Base-by-base conservation (phyloP, 805 yeast genomes). In the Yarrowia divulgata region DNA sequence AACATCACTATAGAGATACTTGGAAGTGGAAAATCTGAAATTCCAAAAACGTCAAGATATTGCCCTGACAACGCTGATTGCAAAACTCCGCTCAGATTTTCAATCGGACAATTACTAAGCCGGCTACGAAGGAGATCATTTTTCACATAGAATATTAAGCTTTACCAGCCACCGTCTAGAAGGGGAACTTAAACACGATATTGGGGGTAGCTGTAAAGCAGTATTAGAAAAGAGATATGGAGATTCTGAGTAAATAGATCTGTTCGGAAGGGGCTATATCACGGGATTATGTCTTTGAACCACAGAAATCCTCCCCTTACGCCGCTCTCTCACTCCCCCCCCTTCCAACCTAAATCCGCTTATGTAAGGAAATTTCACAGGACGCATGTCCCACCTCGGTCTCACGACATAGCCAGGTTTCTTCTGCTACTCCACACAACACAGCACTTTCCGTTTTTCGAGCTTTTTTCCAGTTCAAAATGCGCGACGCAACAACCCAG, bases 401-500 rank as follows among this genome's bases (percentile, higher is more conserved):
- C 12, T 50, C 55, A 50, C 39, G 57, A 34, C 40, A 9, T 23
- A 23, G 29, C 3, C 29, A 8, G 6, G 40, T 32, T 43, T 52
- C 58, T 52, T 52, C 19, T 18, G 19, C 58, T 23, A 23, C 29
- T 35, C 60, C 34, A 54, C 60, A 54, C 60, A 39, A 39, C 60
- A 39, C 39, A n/a, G 2, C 10, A 29, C 18, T 10, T 7, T 7
- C 8, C 32, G 16, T 19, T 14, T 23, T 54, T 39, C 13, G 10
- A 13, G 14, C 45, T 32, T 14, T n/a, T 4, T 13, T 6, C 13
- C 13, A 19, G 49, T 29, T 29, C 29, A 58, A 58, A 45, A 60
- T 60, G 66, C 66, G 66, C 34, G 66, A 60, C 42, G 52, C 66
- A 12, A 12, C 66, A 43, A 60, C 52, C 42, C 50, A 60, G 52